Evolutionary conservation across 345 rosid genomes (phyloP).

Genomic region (Luvunga scandens): DNA sequence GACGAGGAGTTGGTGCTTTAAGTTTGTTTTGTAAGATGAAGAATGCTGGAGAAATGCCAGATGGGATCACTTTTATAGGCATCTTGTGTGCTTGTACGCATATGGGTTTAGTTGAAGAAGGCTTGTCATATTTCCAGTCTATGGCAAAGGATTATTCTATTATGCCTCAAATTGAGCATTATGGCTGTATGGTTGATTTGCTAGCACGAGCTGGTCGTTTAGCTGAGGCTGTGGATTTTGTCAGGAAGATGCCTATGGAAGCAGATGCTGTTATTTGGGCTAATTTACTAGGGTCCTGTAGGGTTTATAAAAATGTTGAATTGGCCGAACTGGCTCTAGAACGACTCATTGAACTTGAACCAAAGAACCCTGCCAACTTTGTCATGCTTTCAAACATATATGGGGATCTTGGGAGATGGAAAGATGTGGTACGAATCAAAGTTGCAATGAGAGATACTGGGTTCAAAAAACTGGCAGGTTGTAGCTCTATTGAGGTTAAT

Average conservation of each 20-base stretch:
- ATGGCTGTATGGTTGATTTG: conserved; percentile 82
- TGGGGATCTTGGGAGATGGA: conserved; percentile 65
- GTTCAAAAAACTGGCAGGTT: conserved; percentile 66
- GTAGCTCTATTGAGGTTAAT: conserved; percentile 70
- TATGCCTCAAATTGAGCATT: conserved; percentile 76
- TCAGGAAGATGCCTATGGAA: conserved; percentile 57
- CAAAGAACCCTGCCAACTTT: conserved; percentile 69
- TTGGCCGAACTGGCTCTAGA: conserved; percentile 67
- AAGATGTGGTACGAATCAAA: conserved; percentile 68
- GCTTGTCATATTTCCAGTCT: conserved; percentile 58
- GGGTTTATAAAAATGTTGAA: conserved; percentile 67
- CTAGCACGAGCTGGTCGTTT: conserved; percentile 74
- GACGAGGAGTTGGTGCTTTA: conserved; percentile 63
- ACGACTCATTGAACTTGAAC: conserved; percentile 59
- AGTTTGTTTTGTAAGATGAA: conserved; percentile 59
- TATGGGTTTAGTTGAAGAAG: conserved; percentile 71
- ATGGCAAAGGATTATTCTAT: conserved; percentile 60
- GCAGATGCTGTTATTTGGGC: conserved; percentile 89
- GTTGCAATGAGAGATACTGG: conserved; percentile 84
- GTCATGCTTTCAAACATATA: conserved; percentile 75
- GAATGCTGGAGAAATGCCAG: conserved; percentile 48
- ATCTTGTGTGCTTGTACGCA: conserved; percentile 72
- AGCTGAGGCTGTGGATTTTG: conserved; percentile 65
- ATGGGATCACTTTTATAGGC: conserved; percentile 70
- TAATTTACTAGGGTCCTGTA: conserved; percentile 70